Base-by-base conservation (phyloP, 352 stramenopile genomes). In the Phytopythium helicoides region DNA sequence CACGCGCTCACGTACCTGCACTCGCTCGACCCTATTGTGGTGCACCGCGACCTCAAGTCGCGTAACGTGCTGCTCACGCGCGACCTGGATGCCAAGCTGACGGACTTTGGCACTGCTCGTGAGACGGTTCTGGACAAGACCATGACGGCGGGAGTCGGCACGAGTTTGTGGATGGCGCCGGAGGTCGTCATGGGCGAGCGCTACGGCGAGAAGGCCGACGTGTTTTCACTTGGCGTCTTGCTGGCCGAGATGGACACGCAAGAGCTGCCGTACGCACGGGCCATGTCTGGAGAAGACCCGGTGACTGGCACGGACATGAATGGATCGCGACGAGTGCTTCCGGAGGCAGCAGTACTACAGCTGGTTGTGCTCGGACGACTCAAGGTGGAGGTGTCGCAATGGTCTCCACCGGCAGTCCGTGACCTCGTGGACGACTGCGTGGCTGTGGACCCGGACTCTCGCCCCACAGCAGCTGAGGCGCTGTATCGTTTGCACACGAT, bases 31-130 rank as follows among this genome's bases (percentile, higher is more conserved):
- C 68, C 68, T 1, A 38, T 61, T 2, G 53, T 87, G 34, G 50
- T 89, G 8, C 73, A 89, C 44, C 72, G 77, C 15, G 77, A 88
- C 50, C 66, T 89, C 48, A 89, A 89, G 50, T 87, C 73, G 7
- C 71, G 76, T n/a, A 89, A 89, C 41, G 62, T 89, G 40, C 55
- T 89, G 34, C 54, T 89, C n/a, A 62, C 57, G 1, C 39, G 25
- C 25, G 37, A 54, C 21, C 35, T 71, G 18, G 54, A 74, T 31
- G 68, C 68, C 14, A 82, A 75, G 40, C 42, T 82, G 23, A 79
- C 66, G 19, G 71, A 82, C 53, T 82, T 80, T 60, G 68, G 68
- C 8, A 54, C 51, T 10, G 64, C 67, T 0, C 49, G 64, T 1
- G 33, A 58, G 33, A 31, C 39, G 16, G 47, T 21, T 3, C 48